Evolutionary conservation across 2,329 filamentous ascomycete genomes (phyloP).

Genomic region (Colletotrichum eremochloae): DNA sequence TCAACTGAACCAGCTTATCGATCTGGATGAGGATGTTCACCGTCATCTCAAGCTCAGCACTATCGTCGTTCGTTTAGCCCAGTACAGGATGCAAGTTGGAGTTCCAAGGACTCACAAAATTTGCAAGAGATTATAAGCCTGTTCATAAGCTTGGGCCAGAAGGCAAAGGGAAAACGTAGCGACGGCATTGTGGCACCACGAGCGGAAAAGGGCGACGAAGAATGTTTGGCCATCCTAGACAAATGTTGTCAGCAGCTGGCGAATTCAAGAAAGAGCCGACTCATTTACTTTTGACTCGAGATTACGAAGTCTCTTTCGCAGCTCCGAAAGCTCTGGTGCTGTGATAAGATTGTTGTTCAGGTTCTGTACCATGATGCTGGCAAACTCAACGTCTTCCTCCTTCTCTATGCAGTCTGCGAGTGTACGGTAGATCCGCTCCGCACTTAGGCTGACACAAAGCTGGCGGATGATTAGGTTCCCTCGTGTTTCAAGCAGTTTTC

Average conservation of each 20-base stretch:
- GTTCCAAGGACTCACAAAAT: slow-evolving; percentile 77
- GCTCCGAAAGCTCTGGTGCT: slow-evolving; percentile 90
- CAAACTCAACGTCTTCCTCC: slow-evolving; percentile 98
- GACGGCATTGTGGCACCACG: slow-evolving; percentile 98
- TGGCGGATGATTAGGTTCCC: slow-evolving; percentile 98
- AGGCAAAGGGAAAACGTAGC: slow-evolving; percentile 97
- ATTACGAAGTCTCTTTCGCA: slow-evolving; percentile 90
- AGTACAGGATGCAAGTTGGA: background rate
- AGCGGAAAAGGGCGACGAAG: slow-evolving; percentile 93
- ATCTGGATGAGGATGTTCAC: slow-evolving; percentile 99
- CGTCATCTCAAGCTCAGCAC: slow-evolving; percentile 97
- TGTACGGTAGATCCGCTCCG: slow-evolving; percentile 95
- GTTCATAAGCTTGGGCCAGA: slow-evolving; percentile 96
- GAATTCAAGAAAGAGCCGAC: background rate
- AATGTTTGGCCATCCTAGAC: slow-evolving; percentile 93
- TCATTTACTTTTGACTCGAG: slow-evolving; percentile 80
- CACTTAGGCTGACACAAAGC: slow-evolving; percentile 90
- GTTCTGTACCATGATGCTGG: slow-evolving; percentile 99
- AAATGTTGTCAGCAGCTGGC: slow-evolving; percentile 20
- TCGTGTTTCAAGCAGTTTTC: slow-evolving; percentile 88
- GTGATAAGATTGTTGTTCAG: slow-evolving; percentile 99
- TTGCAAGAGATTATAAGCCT: slow-evolving; percentile 94
- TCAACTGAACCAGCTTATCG: slow-evolving; percentile 95
- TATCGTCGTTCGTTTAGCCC: slow-evolving; percentile 52
- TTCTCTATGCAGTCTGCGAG: slow-evolving; percentile 97